Conservation (phyloP, 2,329 filamentous ascomycete genomes). For the Delphinella strobiligena region DNA sequence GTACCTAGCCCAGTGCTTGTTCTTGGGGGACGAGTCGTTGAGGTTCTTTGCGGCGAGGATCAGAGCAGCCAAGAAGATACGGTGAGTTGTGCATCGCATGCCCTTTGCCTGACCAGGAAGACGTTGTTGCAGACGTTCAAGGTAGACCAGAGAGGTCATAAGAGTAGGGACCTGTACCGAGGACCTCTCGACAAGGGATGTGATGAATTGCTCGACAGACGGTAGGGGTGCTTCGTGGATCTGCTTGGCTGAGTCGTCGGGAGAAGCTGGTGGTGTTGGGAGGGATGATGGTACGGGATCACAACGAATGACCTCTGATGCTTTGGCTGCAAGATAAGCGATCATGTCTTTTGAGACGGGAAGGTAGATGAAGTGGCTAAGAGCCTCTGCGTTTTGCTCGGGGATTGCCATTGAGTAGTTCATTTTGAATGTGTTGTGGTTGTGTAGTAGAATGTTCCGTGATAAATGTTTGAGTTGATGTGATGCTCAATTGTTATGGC, state of each 20-base stretch:
- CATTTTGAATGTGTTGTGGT: slow-evolving; percentile 22
- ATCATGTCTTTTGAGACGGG: slow-evolving; percentile 70
- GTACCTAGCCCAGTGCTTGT: slow-evolving; percentile 99
- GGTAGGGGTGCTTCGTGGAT: slow-evolving; percentile 40
- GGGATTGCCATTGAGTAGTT: slow-evolving; percentile 30
- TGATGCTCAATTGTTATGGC: slow-evolving; percentile 9
- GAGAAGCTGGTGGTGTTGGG: slow-evolving; percentile 48
- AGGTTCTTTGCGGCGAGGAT: slow-evolving; percentile 91
- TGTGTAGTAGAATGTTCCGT: too few relatives aligned
- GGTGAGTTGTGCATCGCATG: slow-evolving; percentile 89
- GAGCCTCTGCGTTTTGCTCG: slow-evolving; percentile 54
- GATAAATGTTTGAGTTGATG: slow-evolving; percentile 16
- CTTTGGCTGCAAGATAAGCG: slow-evolving; percentile 60
- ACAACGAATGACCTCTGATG: slow-evolving; percentile 68
- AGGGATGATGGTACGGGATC: slow-evolving; percentile 50
- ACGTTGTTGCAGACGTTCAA: slow-evolving; percentile 68
- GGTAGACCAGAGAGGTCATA: slow-evolving; percentile 94
- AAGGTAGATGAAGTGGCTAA: slow-evolving; percentile 70
- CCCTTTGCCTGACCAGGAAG: slow-evolving; percentile 92
- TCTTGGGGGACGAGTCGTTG: slow-evolving; percentile 97
- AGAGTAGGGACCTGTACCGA: slow-evolving; percentile 95
- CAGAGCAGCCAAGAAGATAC: slow-evolving; percentile 85
- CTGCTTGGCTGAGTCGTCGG: slow-evolving; percentile 11
- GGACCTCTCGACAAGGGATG: slow-evolving; percentile 76
- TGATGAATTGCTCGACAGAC: slow-evolving; percentile 81